Evolutionary conservation across 2,329 filamentous ascomycete genomes (phyloP).

Genomic region (Diaporthe destruens): DNA sequence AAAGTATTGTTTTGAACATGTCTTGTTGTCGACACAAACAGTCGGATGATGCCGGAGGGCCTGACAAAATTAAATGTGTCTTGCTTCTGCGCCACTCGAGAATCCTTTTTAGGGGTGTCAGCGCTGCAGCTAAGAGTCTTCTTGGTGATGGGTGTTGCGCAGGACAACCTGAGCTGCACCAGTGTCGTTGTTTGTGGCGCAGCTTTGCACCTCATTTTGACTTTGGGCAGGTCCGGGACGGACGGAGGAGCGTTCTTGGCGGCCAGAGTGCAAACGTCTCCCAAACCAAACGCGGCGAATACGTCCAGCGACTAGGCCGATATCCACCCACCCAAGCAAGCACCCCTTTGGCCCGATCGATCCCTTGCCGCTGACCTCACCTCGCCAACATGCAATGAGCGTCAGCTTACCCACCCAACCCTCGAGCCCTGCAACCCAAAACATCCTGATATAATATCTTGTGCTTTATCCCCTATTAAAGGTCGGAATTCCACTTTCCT

Average conservation of each 20-base stretch:
- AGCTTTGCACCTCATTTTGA: no score
- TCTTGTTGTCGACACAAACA: background rate
- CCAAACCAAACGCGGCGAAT: background rate
- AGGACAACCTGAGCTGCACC: background rate
- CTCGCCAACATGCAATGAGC: background rate
- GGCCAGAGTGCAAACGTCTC: no score
- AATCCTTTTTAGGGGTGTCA: background rate
- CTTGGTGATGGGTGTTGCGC: no score
- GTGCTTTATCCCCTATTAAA: background rate
- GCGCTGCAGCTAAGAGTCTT: background rate
- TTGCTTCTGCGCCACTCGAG: background rate
- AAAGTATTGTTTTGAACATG: background rate
- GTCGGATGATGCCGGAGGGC: no score
- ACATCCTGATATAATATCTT: background rate
- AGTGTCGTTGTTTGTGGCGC: background rate
- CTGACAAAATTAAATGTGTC: no score
- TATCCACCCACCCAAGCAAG: no score
- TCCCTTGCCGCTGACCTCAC: background rate
- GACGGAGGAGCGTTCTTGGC: no score
- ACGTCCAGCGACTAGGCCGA: background rate
- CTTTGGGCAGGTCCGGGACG: no score
- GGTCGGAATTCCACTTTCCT: background rate
- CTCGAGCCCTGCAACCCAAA: background rate
- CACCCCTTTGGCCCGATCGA: background rate
- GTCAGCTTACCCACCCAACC: slow-evolving; percentile 7